Conservation (phyloP, 2,329 filamentous ascomycete species). For the Cercospora sesami region DNA sequence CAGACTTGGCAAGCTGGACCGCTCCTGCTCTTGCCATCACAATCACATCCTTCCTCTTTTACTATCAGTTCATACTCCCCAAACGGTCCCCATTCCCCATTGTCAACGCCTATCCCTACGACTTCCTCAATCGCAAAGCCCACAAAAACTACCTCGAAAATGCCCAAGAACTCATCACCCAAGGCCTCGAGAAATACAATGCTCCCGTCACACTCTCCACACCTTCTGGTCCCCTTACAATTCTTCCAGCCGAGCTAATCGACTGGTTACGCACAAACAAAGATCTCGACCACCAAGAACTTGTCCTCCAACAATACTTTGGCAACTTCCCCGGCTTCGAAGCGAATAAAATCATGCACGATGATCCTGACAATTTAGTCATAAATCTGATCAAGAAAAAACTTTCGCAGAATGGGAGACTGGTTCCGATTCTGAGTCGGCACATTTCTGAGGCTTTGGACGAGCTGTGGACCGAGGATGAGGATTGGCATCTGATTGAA, state of each 20-base stretch:
- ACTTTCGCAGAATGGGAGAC: constrained; percentile 21
- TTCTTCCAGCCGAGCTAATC: constrained; percentile 2
- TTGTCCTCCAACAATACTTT: constrained; percentile 24
- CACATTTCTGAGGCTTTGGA: constrained; percentile 9
- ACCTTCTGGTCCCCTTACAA: constrained; percentile 7
- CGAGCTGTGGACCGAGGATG: constrained; percentile 21
- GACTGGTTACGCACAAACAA: constrained; percentile 25
- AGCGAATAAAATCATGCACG: constrained; percentile 10
- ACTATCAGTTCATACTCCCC: not conserved
- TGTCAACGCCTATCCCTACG: not conserved
- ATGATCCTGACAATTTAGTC: constrained; percentile 17
- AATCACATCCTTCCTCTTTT: not conserved
- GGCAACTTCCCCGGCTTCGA: constrained; percentile 24
- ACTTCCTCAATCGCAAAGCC: constrained; percentile 6
- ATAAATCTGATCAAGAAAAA: constrained; percentile 22
- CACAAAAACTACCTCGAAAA: not conserved
- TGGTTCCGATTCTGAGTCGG: constrained; percentile 17
- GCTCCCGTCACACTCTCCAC: constrained; percentile 7
- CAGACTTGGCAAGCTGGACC: not conserved
- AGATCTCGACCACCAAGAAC: constrained; percentile 22
- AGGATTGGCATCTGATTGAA: constrained; percentile 33
- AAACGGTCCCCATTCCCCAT: not conserved
- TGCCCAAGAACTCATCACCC: not conserved
- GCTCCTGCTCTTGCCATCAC: not conserved
- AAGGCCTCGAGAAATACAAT: not conserved